Base-by-base conservation (phyloP, 495 filamentous ascomycete species). In the Daldinia vernicosa region DNA sequence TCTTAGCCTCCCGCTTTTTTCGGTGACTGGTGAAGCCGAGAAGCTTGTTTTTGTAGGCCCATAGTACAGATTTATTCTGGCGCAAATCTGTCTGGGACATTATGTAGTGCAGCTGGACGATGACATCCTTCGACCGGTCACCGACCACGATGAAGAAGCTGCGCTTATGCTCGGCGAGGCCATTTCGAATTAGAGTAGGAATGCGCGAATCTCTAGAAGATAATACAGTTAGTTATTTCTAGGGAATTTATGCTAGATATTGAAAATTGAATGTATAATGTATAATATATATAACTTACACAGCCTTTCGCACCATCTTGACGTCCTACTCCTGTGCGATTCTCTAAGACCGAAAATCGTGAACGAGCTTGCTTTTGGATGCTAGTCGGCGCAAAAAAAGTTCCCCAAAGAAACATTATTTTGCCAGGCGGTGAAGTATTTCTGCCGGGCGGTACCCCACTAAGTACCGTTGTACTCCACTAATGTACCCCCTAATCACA, bases 11-110 rank as follows among this genome's bases (percentile, higher is more conserved):
- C 62, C 95, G 90, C 88, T 99, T 98, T 84, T 96, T 96, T 19
- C 96, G 91, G 80, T 99, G 93, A 80, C 91, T 93, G 52, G 50
- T 95, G 79, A 99, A 99, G 30, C 93, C 93, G 32, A 99, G 83
- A 1, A 99, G 86, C 77, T 98, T 94, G 78, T 97, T 96, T 82
- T 98, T 98, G 83, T 99, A 99, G n/a, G 96, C 94, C 96, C 96
- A 99, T 15, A 99, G 84, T 3, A 99, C 93, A 11, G 91, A 94
- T 80, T 98, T 98, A 83, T 98, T 98, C 78, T 95, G 90, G 81
- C 95, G 97, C 67, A 97, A 86, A 76, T 97, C 93, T 74, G 90
- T 89, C 71, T 87, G 90, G 53, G 93, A 93, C 83, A 97, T 90
- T 74, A 99, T 96, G 74, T 94, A 93, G 80, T 98, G 94, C 37